phyloP scores from a whole-genome alignment of 768 basidiomycete genomes.

The Podaxis mareebaensis region DNA sequence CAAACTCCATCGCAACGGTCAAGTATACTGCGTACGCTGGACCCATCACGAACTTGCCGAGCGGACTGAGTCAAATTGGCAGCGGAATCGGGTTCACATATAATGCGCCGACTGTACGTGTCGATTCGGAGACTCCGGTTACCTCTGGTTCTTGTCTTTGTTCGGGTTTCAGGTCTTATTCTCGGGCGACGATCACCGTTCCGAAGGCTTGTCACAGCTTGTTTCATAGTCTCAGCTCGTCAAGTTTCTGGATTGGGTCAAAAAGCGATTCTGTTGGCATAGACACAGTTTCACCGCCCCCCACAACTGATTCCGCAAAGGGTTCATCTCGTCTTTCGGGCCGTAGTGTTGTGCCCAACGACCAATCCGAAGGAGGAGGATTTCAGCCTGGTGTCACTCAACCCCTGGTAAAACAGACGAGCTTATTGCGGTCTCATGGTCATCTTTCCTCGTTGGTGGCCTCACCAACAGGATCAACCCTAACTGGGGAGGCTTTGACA shows the following conservation, averaged over 20 bases:
- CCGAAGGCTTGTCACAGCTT: constrained; percentile 25
- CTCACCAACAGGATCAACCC: not conserved
- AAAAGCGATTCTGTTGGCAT: not conserved
- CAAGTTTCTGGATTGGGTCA: constrained; percentile 20
- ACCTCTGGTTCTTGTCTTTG: not conserved
- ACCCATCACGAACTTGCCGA: constrained; percentile 39
- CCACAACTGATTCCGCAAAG: not conserved
- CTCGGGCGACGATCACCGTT: constrained; percentile 16
- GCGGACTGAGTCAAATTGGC: constrained; percentile 47
- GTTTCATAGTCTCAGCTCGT: constrained; percentile 20
- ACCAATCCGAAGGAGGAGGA: not conserved
- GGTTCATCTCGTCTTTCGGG: not conserved
- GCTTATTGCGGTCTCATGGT: not conserved
- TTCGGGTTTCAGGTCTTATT: constrained; percentile 6
- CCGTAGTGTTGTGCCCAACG: not conserved
- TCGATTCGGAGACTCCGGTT: not conserved
- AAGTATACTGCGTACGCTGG: constrained; percentile 28
- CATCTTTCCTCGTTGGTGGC: constrained; percentile 6
- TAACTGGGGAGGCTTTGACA: not conserved
- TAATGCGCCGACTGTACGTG: constrained; percentile 28
- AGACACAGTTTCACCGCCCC: not conserved
- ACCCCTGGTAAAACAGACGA: constrained; percentile 1
- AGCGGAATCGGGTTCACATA: constrained; percentile 55
- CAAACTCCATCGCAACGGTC: constrained; percentile 30
- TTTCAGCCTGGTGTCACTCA: not conserved